Base-by-base conservation (phyloP, 306 rosid genomes). In the Ammopiptanthus mongolicus region DNA sequence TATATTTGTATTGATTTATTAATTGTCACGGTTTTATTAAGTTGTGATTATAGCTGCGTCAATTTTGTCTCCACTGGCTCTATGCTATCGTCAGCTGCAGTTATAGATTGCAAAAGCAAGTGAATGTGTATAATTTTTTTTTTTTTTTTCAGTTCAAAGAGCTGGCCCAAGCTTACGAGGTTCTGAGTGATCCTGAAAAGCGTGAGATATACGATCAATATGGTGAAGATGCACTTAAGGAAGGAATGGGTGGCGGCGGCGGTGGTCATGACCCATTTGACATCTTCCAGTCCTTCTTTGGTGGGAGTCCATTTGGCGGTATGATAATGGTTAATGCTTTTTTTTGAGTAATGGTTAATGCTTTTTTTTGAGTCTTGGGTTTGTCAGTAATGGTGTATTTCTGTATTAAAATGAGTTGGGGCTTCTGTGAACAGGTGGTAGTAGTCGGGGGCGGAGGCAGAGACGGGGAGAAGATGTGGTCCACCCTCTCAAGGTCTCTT, bases 161-260 rank as follows among this genome's bases (percentile, higher is more conserved):
- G 84, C 78, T 93, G 71, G 93, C 91, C 19, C 97, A 93, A 75
- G 97, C 98, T 3, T 93, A 91, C 80, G 97, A 89, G 66, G 93
- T 91, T 51, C 80, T 93, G 69, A 91, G 93, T 65, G 96, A 93
- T 25, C 91, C 97, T 1, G 97, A 93, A 71, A 93, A 93, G 71
- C 97, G 98, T 66, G 97, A 89, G 52, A 82, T 91, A 22, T 93
- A 93, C 31, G 98, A 93, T 60, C 87, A 91, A 36, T 93, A 91
- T 39, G 97, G 97, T n/a, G 98, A 93, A 83, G 98, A 93, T 50
- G 98, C 93, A 0, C 97, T 93, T 5, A 93, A 91, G 85, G 96
- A 93, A 71, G 98, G 97, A 69, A 84, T 91, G 96, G 87, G 87
- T 2, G 89, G 88, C 0, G 86, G 89, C 0, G 90, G 91, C 0